Conservation (phyloP, 106 monocot species). For the Hemerocallis citrina region DNA sequence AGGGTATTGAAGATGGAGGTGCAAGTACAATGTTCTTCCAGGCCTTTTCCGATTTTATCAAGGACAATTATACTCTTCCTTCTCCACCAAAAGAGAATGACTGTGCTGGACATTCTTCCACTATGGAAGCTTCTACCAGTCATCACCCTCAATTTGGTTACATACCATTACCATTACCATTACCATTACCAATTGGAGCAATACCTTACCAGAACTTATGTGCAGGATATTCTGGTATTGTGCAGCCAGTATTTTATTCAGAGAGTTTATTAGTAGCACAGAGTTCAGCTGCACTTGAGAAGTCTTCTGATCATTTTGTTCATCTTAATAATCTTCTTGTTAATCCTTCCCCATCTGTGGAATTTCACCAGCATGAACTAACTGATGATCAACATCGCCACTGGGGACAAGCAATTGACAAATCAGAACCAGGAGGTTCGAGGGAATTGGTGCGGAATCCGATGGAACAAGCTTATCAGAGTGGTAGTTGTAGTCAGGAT, state of each 20-base stretch:
- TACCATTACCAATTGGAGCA: slow-evolving; percentile 39
- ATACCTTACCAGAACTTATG: slow-evolving; percentile 42
- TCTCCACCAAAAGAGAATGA: slow-evolving; percentile 15
- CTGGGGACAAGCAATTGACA: slow-evolving; percentile 10
- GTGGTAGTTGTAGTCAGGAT: slow-evolving; percentile 31
- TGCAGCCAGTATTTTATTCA: slow-evolving; percentile 41
- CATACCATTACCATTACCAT: slow-evolving; percentile 43
- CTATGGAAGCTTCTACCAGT: slow-evolving; percentile 1
- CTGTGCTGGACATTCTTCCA: slow-evolving; percentile 3
- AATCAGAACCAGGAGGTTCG: slow-evolving; percentile 8
- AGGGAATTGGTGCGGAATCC: slow-evolving; percentile 11
- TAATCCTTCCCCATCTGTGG: background rate
- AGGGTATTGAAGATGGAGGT: slow-evolving; percentile 10
- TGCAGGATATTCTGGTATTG: slow-evolving; percentile 26
- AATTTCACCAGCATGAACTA: slow-evolving; percentile 18
- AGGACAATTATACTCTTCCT: slow-evolving; percentile 6
- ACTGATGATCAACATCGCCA: slow-evolving; percentile 8
- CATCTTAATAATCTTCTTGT: slow-evolving; percentile 5
- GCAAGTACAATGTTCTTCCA: slow-evolving; percentile 6
- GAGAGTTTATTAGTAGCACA: slow-evolving; percentile 16
- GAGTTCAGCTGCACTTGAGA: slow-evolving; percentile 12
- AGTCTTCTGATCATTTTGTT: slow-evolving; percentile 13
- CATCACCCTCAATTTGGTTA: slow-evolving; percentile 34
- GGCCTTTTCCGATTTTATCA: slow-evolving; percentile 14
- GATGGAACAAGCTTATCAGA: slow-evolving; percentile 22